These are phyloP conservation scores for Apodospora peruviana DNA, from an alignment of 495 filamentous ascomycete genomes.

Conservation along the genomic window DNA sequence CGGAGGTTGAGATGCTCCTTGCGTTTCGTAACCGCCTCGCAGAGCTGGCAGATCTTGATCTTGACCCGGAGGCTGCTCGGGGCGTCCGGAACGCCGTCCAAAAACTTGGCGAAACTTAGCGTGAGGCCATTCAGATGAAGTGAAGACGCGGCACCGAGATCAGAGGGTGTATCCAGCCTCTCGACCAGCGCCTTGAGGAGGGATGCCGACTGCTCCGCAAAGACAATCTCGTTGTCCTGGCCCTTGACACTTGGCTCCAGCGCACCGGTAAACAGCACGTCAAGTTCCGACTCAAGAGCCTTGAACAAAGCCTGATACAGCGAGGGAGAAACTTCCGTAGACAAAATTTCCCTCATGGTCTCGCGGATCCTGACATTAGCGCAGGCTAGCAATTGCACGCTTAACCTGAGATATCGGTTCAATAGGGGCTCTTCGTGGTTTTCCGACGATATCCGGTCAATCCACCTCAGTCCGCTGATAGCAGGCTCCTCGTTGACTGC, in stretches of 20 bases:
- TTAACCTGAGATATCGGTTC: conserved; percentile 54
- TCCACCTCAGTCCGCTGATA: conserved; percentile 54
- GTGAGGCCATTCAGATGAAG: conserved; percentile 55
- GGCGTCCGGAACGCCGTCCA: conserved; percentile 48
- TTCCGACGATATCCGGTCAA: conserved; percentile 54
- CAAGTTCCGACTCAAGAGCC: conserved; percentile 55
- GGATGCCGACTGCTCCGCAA: conserved; percentile 59
- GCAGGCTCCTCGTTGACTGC: conserved; percentile 48
- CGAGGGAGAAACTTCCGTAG: conserved; percentile 52
- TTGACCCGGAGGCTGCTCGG: conserved; percentile 52
- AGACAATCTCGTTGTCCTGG: conserved; percentile 54
- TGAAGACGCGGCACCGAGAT: conserved; percentile 50
- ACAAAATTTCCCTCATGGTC: conserved; percentile 56
- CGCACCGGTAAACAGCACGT: conserved; percentile 48
- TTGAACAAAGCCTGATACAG: conserved; percentile 57
- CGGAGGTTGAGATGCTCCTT: conserved; percentile 61
- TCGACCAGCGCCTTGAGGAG: conserved; percentile 58
- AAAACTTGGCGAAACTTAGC: conserved; percentile 55
- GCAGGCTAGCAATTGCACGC: conserved; percentile 56
- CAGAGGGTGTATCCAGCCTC: conserved; percentile 51
- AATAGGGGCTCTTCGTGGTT: conserved; percentile 52
- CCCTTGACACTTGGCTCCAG: conserved; percentile 44
- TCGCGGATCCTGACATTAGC: conserved; percentile 57
- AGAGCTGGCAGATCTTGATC: conserved; percentile 61
- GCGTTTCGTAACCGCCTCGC: conserved; percentile 56